Evolutionary conservation across 1,139 yeast species (phyloP), one percentile per base, ranked within the genome.

Genomic region (Suhomyces panamericanus): DNA sequence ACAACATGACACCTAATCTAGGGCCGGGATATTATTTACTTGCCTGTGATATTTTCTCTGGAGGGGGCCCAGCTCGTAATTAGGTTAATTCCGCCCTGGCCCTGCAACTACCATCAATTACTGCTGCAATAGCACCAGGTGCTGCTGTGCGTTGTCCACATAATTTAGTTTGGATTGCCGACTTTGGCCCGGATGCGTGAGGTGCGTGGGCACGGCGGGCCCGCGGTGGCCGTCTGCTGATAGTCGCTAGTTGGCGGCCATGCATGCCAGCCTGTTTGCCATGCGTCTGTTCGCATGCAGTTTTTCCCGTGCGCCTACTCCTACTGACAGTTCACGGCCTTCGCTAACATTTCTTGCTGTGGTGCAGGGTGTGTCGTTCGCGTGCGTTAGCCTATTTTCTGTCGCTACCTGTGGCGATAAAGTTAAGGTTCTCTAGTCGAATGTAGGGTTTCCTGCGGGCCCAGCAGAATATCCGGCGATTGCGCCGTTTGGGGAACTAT

Each of bases 331-430:
- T 15, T 15, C 26, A 26, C 16, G 10, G 27, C 27, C 20, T 32
- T 32, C 35, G 35, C 35, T 32, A 32, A 32, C 26, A 32, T 32
- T 32, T 20, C 22, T 32, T 22, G 24, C 24, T 20, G 24, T 26
- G 29, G 14, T 5, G 14, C 12, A 11, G 13, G 29, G 36, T 24
- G 29, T 20, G 24, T 20, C 32, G n/a, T 36, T 36, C 39, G 28
- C 39, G 30, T 36, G 39, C 39, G 29, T 36, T 28, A 36, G 38
- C 38, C 32, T 35, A 35, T 35, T 35, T 34, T 34, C 36, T 34
- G 24, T 34, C 36, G 38, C 38, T 28, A 26, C 10, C 26, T 35
- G 17, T 17, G n/a, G 26, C 22, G 13, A n/a, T 17, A 12, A 12
- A 16, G 20, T 35, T 27, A 35, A 35, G 32, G 38, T 27, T 35